Conservation (phyloP, 805 yeast genomes). For the Candida boidinii region DNA sequence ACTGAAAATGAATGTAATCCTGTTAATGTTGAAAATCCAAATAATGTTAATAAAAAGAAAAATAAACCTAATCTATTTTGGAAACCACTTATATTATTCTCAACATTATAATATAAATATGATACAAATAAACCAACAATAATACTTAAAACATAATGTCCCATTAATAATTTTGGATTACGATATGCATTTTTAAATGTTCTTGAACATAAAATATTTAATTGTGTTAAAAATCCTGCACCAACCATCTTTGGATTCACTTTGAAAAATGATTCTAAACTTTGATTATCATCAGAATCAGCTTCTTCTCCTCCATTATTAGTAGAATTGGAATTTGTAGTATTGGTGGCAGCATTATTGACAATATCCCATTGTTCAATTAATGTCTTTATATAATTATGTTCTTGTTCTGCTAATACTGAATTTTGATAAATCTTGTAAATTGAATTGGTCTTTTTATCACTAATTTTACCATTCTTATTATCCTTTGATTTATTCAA, state of each 20-base stretch:
- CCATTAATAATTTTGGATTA: conserved; percentile 80
- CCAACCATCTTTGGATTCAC: conserved; percentile 26
- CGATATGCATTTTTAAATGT: conserved; percentile 90
- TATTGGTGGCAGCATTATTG: too few species aligned
- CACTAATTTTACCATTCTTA: conserved; percentile 1
- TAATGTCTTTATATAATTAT: conserved; percentile 26
- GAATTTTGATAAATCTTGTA: conserved; percentile 22
- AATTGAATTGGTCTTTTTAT: conserved; percentile 5
- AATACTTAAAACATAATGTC: conserved; percentile 74
- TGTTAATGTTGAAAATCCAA: conserved; percentile 91
- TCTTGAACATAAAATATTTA: conserved; percentile 69
- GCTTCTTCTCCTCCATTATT: conserved; percentile 8
- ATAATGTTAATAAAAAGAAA: conserved; percentile 81
- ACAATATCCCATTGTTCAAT: conserved; percentile 5
- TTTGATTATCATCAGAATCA: conserved; percentile 5
- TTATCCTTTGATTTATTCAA: conserved; percentile 6
- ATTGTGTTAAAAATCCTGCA: conserved; percentile 59
- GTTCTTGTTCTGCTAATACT: conserved; percentile 30
- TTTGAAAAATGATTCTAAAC: conserved; percentile 19
- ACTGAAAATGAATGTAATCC: conserved; percentile 83
- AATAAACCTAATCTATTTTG: conserved; percentile 92
- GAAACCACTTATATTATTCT: conserved; percentile 90
- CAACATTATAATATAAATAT: conserved; percentile 68
- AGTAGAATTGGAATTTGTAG: too few species aligned
- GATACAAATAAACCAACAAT: conserved; percentile 82